A percentile compares a stretch with the other conserved stretches of the same genome.
These are phyloP conservation scores for Hymenoscyphus scutula DNA, from an alignment of 2,329 filamentous ascomycete species.

Conservation along the genomic window DNA sequence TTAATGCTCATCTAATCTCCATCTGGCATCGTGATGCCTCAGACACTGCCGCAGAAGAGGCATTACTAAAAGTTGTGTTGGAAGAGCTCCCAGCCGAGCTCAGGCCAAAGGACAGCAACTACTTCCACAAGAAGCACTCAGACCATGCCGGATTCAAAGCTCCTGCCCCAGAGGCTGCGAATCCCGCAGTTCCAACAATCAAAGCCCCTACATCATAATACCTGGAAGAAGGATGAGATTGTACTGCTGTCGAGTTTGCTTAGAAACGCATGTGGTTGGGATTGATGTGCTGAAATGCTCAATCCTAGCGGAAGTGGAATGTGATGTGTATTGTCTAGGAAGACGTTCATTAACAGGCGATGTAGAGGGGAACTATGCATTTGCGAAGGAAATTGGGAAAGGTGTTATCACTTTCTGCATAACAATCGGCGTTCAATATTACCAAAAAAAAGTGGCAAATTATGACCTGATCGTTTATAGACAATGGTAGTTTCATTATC, in stretches of 20 bases:
- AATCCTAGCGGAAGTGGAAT: not conserved
- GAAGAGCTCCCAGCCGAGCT: conserved; percentile 71
- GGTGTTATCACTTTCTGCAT: conserved; percentile 18
- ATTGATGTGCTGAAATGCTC: conserved; percentile 4
- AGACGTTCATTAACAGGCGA: not conserved
- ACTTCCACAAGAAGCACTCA: conserved; percentile 85
- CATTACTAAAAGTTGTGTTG: conserved; percentile 69
- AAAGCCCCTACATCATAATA: conserved; percentile 26
- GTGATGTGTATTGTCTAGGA: not conserved
- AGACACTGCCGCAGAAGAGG: conserved; percentile 75
- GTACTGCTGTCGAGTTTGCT: not conserved
- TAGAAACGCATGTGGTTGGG: not conserved
- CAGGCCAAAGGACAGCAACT: conserved; percentile 66
- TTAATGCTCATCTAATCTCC: conserved; percentile 84
- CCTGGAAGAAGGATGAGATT: not conserved
- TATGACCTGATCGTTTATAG: not conserved
- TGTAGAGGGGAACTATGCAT: conserved; percentile 9
- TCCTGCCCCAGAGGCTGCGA: conserved; percentile 38
- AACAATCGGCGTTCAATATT: conserved; percentile 13
- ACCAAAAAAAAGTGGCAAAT: conserved; percentile 9
- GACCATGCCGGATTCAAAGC: conserved; percentile 81
- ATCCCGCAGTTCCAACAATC: conserved; percentile 24
- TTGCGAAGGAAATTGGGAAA: conserved; percentile 10
- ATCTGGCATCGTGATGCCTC: conserved; percentile 90
- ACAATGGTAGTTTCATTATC: not conserved